Base-by-base conservation (phyloP, 2,329 filamentous ascomycete species). In the Fusarium armeniacum region DNA sequence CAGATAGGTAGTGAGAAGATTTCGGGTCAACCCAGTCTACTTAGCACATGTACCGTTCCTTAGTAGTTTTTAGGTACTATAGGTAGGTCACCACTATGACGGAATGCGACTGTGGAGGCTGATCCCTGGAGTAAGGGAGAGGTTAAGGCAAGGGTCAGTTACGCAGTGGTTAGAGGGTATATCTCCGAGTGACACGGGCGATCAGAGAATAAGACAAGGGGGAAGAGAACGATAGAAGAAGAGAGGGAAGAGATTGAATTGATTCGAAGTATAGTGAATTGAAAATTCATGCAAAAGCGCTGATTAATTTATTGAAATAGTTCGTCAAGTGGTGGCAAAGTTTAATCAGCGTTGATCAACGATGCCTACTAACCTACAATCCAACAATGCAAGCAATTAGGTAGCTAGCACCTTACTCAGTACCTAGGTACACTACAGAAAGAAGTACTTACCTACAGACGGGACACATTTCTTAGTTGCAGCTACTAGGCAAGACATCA, bases 21-120 rank as follows among this genome's bases (percentile, higher is more conserved):
- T 52, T 52, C 49, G 24, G 35, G 24, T 38, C 47, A 26, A 24
- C 22, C 26, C 4, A 41, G 49, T 40, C n/a, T 7, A 8, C 24
- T 38, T 28, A 40, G 36, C n/a, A 40, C 36, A 22, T 20, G 36
- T 20, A 40, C n/a, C n/a, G 36, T n/a, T 9, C 16, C 33, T 30
- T 15, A 20, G 36, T 33, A 28, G 26, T 8, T 28, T 8, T 10
- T 28, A 26, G 20, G 20, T 26, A 32, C 30, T 51, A 22, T 40
- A 9, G 22, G 33, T 60, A 38, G 33, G 20, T 35, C 20, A 62
- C 62, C 24, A 57, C 62, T 70, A 73, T 73, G 69, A 73, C 67
- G 69, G 71, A 73, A 73, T 71, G 69, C 62, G 60, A 64, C 61
- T 45, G 56, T 47, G 58, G 66, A 65, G 60, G 53, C 28, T 35